Percentiles rank a stretch among this genome's conserved stretches.
Conservation (phyloP, 345 rosid species). For the Noccaea bulbosa region DNA sequence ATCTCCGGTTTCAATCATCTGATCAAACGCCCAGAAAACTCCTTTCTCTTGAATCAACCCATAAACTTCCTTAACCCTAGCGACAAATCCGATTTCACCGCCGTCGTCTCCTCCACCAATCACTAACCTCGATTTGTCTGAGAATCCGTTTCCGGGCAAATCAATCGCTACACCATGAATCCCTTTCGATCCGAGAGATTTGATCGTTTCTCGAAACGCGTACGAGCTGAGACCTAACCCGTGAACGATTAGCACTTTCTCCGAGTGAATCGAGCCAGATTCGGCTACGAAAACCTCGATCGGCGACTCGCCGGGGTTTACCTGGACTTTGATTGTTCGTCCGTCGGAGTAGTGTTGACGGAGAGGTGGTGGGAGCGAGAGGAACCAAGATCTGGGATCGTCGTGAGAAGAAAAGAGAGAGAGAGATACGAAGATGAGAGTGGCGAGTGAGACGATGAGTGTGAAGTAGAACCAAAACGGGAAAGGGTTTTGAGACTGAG, state of each 20-base stretch:
- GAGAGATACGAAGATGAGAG: conserved; percentile 52
- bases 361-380: conserved; percentile 66
- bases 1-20: conserved; percentile 87
- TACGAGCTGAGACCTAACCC: conserved; percentile 85
- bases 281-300: conserved; percentile 69
- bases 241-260: conserved; percentile 68
- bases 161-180: conserved; percentile 72
- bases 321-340: conserved; percentile 72
- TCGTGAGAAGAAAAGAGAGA: conserved; percentile 49
- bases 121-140: conserved; percentile 69
- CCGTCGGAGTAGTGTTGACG: conserved; percentile 88
- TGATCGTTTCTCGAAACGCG: conserved; percentile 56
- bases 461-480: conserved; percentile 86
- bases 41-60: conserved; percentile 83
- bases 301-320: conserved; percentile 49
- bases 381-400: conserved; percentile 88
- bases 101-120: conserved; percentile 53
- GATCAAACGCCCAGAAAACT: conserved; percentile 92
- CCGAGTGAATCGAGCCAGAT: conserved; percentile 50
- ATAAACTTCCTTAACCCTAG: conserved; percentile 68
- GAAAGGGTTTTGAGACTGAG: conserved; percentile 55
- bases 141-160: conserved; percentile 93
- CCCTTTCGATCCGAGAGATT: conserved; percentile 65
- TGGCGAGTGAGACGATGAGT: conserved; percentile 56
- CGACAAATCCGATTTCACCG: conserved; percentile 50